Evolutionary conservation across 768 basidiomycete species (phyloP).

Genomic region (Tulasnella sp.): DNA sequence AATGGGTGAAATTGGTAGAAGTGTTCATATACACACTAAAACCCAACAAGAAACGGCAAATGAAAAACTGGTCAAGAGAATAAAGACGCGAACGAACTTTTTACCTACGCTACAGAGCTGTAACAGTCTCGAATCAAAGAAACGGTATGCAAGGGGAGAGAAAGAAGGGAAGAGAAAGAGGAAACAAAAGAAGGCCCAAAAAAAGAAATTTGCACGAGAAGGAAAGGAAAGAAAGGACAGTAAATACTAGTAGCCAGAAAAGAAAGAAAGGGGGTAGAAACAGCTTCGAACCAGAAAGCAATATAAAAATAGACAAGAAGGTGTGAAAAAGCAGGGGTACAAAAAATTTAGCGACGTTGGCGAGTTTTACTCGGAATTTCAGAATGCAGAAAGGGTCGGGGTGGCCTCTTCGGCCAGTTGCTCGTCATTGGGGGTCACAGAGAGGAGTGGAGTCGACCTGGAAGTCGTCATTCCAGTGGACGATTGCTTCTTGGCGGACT

Average conservation of each 20-base stretch:
- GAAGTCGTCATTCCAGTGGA: not conserved
- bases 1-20: not conserved
- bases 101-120: not conserved
- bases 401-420: not conserved
- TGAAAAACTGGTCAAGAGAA: not conserved
- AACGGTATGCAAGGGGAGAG: not conserved
- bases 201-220: not conserved
- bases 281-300: not conserved
- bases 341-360: not conserved
- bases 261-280: not conserved
- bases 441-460: not conserved
- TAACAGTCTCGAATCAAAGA: not conserved
- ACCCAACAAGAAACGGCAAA: not conserved
- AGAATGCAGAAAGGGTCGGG: not conserved
- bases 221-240: not conserved
- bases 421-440: not conserved
- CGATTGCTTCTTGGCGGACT: not conserved
- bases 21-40: not conserved
- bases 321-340: not conserved
- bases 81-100: not conserved
- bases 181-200: not conserved
- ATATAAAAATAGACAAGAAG: not conserved
- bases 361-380: not conserved
- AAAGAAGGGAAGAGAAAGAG: not conserved
- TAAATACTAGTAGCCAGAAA: not conserved